Evolutionary conservation across 305 asterid species (phyloP).

Genomic region (Plantago rigida): DNA sequence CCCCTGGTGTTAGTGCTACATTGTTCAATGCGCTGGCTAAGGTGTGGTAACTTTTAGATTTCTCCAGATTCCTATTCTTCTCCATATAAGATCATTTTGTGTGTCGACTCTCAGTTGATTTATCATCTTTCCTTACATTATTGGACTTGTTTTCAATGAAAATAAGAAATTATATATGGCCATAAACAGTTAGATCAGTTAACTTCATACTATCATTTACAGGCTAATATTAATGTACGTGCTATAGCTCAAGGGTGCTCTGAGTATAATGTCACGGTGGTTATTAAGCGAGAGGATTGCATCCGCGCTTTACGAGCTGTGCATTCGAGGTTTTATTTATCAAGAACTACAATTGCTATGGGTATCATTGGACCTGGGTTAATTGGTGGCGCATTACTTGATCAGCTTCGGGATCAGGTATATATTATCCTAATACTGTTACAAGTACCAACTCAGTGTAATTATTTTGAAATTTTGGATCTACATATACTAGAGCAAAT

Average conservation of each 20-base stretch:
- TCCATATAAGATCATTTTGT: background rate
- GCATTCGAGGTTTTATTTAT: constrained; percentile 85
- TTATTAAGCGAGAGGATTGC: constrained; percentile 81
- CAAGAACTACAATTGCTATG: constrained; percentile 85
- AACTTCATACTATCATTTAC: constrained; percentile 29
- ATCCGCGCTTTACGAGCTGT: constrained; percentile 88
- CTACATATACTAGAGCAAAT: background rate
- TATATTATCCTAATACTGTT: background rate
- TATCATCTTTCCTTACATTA: background rate
- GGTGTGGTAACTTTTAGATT: constrained; percentile 37
- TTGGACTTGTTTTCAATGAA: background rate
- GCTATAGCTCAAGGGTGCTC: constrained; percentile 99
- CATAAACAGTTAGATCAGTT: background rate
- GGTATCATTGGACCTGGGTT: constrained; percentile 95
- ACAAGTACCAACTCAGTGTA: no score
- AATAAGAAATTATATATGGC: background rate
- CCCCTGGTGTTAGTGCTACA: constrained; percentile 98
- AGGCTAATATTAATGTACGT: constrained; percentile 90
- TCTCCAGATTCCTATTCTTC: constrained; percentile 1
- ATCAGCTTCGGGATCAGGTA: constrained; percentile 96
- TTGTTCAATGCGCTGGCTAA: constrained; percentile 93
- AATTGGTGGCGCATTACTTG: constrained; percentile 88
- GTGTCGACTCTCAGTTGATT: background rate
- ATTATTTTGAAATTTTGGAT: background rate
- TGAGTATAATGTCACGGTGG: constrained; percentile 83